Conservation (phyloP, 176 grass and related monocot species). For the Oryza coarctata region DNA sequence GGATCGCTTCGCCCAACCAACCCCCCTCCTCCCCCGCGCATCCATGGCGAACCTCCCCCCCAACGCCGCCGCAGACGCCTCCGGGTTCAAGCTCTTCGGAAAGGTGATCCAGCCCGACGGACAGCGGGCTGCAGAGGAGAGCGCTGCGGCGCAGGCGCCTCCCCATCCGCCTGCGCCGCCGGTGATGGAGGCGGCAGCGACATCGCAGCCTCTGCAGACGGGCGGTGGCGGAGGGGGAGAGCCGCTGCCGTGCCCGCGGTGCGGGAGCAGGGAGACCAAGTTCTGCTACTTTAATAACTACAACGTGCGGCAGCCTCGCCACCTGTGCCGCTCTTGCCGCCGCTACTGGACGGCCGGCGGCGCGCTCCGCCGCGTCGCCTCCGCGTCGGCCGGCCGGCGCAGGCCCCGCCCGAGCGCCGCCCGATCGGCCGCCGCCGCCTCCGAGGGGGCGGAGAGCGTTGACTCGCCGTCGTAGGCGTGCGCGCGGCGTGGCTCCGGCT, state of each 20-base stretch:
- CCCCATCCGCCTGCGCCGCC: background rate
- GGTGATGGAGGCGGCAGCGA: background rate
- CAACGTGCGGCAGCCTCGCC: slow-evolving; percentile 98
- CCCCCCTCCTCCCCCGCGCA: background rate
- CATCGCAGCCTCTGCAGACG: slow-evolving; percentile 23
- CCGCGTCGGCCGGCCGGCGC: slow-evolving; percentile 62
- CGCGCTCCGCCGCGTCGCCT: slow-evolving; percentile 77
- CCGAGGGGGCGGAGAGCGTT: slow-evolving; percentile 39
- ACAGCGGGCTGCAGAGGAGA: slow-evolving; percentile 7
- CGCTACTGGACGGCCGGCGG: slow-evolving; percentile 98
- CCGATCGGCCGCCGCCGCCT: slow-evolving; percentile 63
- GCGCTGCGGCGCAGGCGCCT: background rate
- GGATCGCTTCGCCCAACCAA: background rate
- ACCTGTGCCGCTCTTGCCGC: slow-evolving; percentile 93
- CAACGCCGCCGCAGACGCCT: slow-evolving; percentile 20
- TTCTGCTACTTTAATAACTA: slow-evolving; percentile 99
- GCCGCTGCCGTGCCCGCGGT: slow-evolving; percentile 72
- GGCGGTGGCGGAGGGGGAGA: slow-evolving; percentile 2
- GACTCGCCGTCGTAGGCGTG: slow-evolving; percentile 31
- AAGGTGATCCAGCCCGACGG: slow-evolving; percentile 67
- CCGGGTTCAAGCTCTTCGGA: slow-evolving; percentile 91
- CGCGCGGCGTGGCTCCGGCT: background rate
- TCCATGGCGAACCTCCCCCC: slow-evolving; percentile 44
- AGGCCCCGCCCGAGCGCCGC: slow-evolving; percentile 49
- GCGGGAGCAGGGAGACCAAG: slow-evolving; percentile 96